Evolutionary conservation across 495 filamentous ascomycete genomes (phyloP).

Genomic region (Massariosphaeria phaeospora): DNA sequence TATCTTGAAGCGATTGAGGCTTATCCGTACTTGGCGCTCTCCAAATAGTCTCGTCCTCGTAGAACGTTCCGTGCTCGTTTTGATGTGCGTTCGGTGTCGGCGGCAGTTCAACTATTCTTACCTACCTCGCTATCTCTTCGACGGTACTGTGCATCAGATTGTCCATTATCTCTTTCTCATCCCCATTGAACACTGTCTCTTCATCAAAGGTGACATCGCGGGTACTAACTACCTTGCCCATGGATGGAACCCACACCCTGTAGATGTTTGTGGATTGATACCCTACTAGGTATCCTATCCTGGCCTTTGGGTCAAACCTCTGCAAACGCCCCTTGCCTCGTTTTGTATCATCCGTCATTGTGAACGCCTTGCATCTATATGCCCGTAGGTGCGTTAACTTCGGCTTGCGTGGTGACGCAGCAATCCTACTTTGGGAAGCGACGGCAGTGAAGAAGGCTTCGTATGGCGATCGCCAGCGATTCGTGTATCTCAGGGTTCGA

Average conservation of each 20-base stretch:
- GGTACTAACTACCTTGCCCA: background rate
- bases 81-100: too few relatives aligned
- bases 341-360: background rate
- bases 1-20: too few relatives aligned
- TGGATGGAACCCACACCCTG: background rate
- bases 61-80: too few relatives aligned
- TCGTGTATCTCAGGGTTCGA: background rate
- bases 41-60: too few relatives aligned
- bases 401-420: background rate
- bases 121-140: background rate
- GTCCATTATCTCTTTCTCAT: background rate
- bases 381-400: background rate
- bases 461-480: background rate
- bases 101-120: background rate
- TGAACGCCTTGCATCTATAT: background rate
- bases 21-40: too few relatives aligned
- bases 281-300: background rate
- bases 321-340: background rate
- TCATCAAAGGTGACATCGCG: background rate
- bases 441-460: background rate
- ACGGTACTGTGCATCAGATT: background rate
- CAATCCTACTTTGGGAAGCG: background rate
- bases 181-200: background rate
- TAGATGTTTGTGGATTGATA: background rate
- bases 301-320: background rate